These are phyloP conservation scores for Aureobasidium mangrovei DNA, from an alignment of 2,329 filamentous ascomycete genomes.

Conservation along the genomic window DNA sequence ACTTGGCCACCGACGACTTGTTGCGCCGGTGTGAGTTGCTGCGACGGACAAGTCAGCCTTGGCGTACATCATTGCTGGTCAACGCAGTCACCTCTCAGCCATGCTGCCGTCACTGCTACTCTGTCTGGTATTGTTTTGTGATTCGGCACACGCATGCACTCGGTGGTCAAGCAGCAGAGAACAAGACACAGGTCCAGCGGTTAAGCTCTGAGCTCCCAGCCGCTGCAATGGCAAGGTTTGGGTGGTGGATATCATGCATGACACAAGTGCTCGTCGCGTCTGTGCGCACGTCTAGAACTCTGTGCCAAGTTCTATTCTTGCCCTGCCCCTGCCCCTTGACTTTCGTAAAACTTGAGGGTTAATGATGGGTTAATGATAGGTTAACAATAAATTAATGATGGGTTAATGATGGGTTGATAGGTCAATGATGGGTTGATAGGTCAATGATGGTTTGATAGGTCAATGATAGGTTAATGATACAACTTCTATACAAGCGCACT, in stretches of 20 bases:
- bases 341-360: background rate
- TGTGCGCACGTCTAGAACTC: background rate
- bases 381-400: too few relatives aligned
- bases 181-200: too few relatives aligned
- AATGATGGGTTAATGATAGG: too few relatives aligned
- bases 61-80: background rate
- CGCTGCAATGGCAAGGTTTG: too few relatives aligned
- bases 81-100: conserved; percentile 11
- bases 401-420: too few relatives aligned
- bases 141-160: too few relatives aligned
- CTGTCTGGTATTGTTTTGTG: too few relatives aligned
- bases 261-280: too few relatives aligned
- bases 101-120: background rate
- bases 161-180: too few relatives aligned
- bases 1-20: conserved; percentile 46
- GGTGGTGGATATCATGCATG: background rate
- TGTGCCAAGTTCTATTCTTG: conserved; percentile 5
- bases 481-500: background rate
- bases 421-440: too few relatives aligned
- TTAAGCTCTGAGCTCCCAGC: too few relatives aligned
- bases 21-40: conserved; percentile 32
- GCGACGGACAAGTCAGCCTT: background rate
- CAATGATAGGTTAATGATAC: background rate
- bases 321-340: background rate
- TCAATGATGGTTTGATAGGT: too few relatives aligned